These are phyloP conservation scores for Diaporthe longicolla DNA, from an alignment of 2,329 filamentous ascomycete species.

Conservation along the genomic window DNA sequence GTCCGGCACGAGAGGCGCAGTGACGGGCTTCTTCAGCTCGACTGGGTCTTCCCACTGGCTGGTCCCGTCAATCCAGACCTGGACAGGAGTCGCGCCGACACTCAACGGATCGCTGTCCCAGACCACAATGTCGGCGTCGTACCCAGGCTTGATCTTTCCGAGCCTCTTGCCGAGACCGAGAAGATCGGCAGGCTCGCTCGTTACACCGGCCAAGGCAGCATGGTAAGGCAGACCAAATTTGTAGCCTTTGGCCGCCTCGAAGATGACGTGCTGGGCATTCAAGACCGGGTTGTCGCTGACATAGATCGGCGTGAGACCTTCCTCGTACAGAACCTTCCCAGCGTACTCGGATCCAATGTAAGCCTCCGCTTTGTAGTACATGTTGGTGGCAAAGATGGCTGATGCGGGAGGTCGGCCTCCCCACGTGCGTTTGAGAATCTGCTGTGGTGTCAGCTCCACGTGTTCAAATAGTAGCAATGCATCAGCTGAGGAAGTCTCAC, in stretches of 20 bases:
- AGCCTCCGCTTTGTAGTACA: constrained; percentile 79
- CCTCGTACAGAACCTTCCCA: constrained; percentile 75
- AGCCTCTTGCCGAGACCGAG: constrained; percentile 70
- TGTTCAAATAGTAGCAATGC: no score
- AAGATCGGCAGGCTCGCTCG: constrained; percentile 70
- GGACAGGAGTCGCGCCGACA: constrained; percentile 70
- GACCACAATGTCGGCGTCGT: constrained; percentile 72
- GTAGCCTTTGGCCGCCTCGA: constrained; percentile 73
- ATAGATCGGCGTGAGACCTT: constrained; percentile 75
- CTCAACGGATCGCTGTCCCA: constrained; percentile 75
- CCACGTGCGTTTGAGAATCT: constrained; percentile 70
- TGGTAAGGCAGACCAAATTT: constrained; percentile 74
- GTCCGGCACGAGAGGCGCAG: constrained; percentile 57
- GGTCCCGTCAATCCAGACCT: constrained; percentile 75
- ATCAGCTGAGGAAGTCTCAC: constrained; percentile 50
- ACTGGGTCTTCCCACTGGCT: constrained; percentile 70
- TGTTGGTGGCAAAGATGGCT: constrained; percentile 79
- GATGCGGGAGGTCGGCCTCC: constrained; percentile 67
- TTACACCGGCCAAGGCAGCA: constrained; percentile 70
- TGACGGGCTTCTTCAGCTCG: constrained; percentile 65
- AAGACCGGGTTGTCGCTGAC: constrained; percentile 80
- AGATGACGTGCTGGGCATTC: constrained; percentile 78
- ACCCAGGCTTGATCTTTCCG: constrained; percentile 73
- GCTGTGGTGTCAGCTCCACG: background rate
- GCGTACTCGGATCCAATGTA: constrained; percentile 76